phyloP scores from a whole-genome alignment of 1,284 basidiomycete genomes.

The Kalmanozyma brasiliensis region DNA sequence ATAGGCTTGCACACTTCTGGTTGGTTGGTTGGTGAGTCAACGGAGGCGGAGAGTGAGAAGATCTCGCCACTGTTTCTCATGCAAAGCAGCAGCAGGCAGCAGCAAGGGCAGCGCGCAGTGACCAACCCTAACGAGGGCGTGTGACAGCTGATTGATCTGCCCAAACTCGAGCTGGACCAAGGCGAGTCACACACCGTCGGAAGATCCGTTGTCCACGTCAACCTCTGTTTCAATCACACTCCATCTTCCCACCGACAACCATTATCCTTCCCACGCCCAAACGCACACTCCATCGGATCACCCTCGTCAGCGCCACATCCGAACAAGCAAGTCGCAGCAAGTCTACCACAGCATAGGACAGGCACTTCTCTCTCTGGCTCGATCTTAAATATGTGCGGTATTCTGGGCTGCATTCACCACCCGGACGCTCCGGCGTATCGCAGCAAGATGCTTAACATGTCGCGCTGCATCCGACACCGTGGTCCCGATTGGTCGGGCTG shows the following conservation, averaged over 20 bases:
- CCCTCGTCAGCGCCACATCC: background rate
- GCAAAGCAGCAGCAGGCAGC: no score
- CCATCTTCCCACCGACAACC: background rate
- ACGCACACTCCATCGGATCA: background rate
- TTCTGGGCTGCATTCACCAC: constrained; percentile 65
- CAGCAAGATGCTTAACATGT: constrained; percentile 65
- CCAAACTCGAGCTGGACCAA: no score
- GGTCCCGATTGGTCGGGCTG: constrained; percentile 68
- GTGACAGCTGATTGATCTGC: no score
- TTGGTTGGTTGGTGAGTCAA: no score
- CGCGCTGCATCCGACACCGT: constrained; percentile 67
- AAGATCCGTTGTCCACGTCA: no score
- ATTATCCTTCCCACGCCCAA: background rate
- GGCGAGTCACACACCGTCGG: background rate
- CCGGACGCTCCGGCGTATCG: constrained; percentile 65
- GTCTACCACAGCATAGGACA: no score
- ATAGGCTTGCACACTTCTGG: background rate
- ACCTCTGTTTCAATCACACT: background rate
- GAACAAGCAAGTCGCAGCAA: background rate
- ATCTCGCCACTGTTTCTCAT: background rate
- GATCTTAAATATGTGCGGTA: constrained; percentile 65
- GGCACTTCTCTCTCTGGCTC: no score
- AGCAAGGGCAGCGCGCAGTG: no score
- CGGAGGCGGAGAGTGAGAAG: no score
- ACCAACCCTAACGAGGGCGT: no score